Conservation (phyloP, 306 rosid species). For the Vigna mungo region DNA sequence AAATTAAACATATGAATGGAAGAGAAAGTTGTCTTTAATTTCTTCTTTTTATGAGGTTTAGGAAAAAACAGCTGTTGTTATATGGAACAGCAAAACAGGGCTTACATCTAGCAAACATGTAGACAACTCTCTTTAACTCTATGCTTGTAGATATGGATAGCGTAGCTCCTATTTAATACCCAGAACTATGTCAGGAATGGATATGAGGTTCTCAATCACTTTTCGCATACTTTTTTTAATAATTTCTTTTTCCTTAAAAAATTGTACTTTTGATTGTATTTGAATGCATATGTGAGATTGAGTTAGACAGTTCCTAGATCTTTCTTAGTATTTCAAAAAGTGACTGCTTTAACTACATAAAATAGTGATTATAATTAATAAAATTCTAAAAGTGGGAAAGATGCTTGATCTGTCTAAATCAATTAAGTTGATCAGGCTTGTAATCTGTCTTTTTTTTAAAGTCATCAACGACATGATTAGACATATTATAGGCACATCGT, state of each 20-base stretch:
- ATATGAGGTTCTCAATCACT: background rate
- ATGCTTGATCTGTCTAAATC: slow-evolving; percentile 44
- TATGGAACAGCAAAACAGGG: slow-evolving; percentile 40
- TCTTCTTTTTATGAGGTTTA: slow-evolving; percentile 47
- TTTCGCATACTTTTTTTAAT: background rate
- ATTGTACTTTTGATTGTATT: slow-evolving; percentile 18
- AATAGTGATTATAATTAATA: slow-evolving; percentile 3
- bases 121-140: slow-evolving; percentile 39
- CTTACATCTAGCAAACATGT: slow-evolving; percentile 45
- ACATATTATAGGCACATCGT: slow-evolving; percentile 4
- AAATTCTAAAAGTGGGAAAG: background rate
- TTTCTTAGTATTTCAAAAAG: slow-evolving; percentile 31
- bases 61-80: slow-evolving; percentile 50
- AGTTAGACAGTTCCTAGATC: slow-evolving; percentile 40
- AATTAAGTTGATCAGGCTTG: slow-evolving; percentile 25
- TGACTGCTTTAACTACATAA: slow-evolving; percentile 13
- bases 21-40: slow-evolving; percentile 22
- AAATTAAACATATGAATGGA: background rate
- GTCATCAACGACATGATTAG: slow-evolving; percentile 35
- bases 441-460: slow-evolving; percentile 5
- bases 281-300: slow-evolving; percentile 7
- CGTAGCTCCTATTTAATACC: slow-evolving; percentile 20
- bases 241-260: background rate
- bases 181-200: background rate
- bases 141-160: slow-evolving; percentile 28